Conservation (phyloP, 257 asterid genomes). For the Echites panduratus region DNA sequence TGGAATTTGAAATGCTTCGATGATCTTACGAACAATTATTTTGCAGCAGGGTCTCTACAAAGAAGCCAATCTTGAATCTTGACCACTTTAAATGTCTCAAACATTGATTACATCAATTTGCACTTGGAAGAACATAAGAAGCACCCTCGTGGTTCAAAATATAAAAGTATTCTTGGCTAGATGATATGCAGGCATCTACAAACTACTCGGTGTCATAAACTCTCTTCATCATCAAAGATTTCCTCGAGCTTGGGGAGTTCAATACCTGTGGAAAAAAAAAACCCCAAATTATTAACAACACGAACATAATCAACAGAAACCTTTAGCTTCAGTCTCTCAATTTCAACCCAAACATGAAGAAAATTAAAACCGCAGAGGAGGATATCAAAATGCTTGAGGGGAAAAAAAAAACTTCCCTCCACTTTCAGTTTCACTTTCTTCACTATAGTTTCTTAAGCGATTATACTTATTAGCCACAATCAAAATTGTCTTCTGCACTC, state of each 20-base stretch:
- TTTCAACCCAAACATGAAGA: neutral
- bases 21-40: neutral
- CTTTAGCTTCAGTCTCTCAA: neutral
- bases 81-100: neutral
- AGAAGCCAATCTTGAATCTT: neutral
- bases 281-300: too few relatives aligned
- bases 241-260: neutral
- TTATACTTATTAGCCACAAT: neutral
- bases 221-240: constrained; percentile 1
- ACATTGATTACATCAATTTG: neutral
- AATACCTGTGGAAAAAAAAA: neutral
- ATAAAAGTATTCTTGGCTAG: neutral
- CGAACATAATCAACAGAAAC: neutral
- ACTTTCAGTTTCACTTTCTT: neutral
- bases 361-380: neutral
- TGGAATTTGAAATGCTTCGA: neutral
- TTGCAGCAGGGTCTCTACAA: neutral
- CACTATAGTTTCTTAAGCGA: neutral
- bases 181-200: neutral
- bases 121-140: neutral
- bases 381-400: neutral
- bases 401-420: neutral
- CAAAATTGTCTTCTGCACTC: neutral
- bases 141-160: neutral
- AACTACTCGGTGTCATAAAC: neutral